Base-by-base conservation (phyloP, 441 rosid species). In the Gossypium davidsonii region DNA sequence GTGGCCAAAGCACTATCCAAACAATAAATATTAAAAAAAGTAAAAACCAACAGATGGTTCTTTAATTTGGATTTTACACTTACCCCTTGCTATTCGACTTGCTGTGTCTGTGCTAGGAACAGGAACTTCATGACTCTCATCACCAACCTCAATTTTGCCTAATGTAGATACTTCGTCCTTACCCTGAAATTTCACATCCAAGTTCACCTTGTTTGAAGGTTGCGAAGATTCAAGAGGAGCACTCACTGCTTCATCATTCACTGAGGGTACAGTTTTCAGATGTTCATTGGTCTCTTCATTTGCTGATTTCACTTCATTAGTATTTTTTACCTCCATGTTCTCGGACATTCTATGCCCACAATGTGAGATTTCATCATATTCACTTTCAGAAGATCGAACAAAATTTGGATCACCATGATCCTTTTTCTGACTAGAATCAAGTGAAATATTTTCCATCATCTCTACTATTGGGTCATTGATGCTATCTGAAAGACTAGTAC, bases 71-170 rank as follows among this genome's bases (percentile, higher is more conserved):
- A 74, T 73, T 39, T n/a, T 72, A 74, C 34, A 70, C 89, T 80
- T 79, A 94, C 99, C 94, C 80, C 89, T 83, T 58, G 88, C 78
- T 15, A 80, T 79, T 63, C 87, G 85, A 73, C 76, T 75, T 28
- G 76, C 67, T n/a, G 76, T 18, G 55, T 70, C 84, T 71, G 81
- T 74, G 79, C 70, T 74, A 60, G 81, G 83, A 76, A 59, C 79
- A 82, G 79, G 74, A 74, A 74, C 83, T 71, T 80, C 87, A 79
- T 70, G 75, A 80, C 72, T 79, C 80, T 77, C 92, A 82, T 81
- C 91, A 73, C 77, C 89, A 72, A 62, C 69, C 74, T 76, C 78
- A 42, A 72, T 79, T 82, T 80, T 83, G 74, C 65, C 73, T 64
- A 79, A 74, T 44, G 87, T 82, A 73, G 79, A 70, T 48, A 63